Evolutionary conservation across 2,329 filamentous ascomycete species (phyloP).

Genomic region (Rhynchosporium graminicola): DNA sequence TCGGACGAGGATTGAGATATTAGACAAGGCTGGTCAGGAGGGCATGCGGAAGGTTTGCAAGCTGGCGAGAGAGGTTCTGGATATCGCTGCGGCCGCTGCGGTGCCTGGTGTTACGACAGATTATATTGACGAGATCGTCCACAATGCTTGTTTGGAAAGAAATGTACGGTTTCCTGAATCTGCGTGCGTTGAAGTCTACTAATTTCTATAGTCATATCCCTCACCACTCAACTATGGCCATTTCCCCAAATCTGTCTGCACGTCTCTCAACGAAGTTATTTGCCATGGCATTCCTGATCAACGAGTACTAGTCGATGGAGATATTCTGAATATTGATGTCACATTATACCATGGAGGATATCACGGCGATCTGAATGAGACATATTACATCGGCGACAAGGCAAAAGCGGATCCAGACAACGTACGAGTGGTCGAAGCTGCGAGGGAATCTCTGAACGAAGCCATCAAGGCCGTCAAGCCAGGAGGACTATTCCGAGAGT

Average conservation of each 20-base stretch:
- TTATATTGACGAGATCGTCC: slow-evolving; percentile 90
- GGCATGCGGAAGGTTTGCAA: slow-evolving; percentile 89
- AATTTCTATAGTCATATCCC: slow-evolving; percentile 72
- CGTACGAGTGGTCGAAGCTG: slow-evolving; percentile 86
- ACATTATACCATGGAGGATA: slow-evolving; percentile 93
- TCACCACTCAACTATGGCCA: slow-evolving; percentile 93
- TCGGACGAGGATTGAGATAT: slow-evolving; percentile 78
- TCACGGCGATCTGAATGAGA: slow-evolving; percentile 97
- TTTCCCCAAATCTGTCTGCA: slow-evolving; percentile 98
- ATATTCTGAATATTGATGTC: slow-evolving; percentile 97
- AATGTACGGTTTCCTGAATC: slow-evolving; percentile 61
- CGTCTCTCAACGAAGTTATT: slow-evolving; percentile 94
- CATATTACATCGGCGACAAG: slow-evolving; percentile 94
- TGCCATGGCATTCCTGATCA: slow-evolving; percentile 98
- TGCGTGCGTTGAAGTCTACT: slow-evolving; percentile 19
- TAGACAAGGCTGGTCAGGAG: slow-evolving; percentile 78
- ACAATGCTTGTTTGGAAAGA: slow-evolving; percentile 91
- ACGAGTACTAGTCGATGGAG: slow-evolving; percentile 81
- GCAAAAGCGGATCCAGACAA: slow-evolving; percentile 81
- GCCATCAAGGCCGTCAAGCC: slow-evolving; percentile 92
- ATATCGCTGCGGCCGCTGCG: slow-evolving; percentile 81
- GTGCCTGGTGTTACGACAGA: slow-evolving; percentile 95
- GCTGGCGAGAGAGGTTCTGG: slow-evolving; percentile 85
- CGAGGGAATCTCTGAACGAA: slow-evolving; percentile 86
- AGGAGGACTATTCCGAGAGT: slow-evolving; percentile 87